A percentile compares a stretch with the other conserved stretches of the same genome.
phyloP scores from a whole-genome alignment of 176 grass and related monocot genomes.

The Phragmites australis region DNA sequence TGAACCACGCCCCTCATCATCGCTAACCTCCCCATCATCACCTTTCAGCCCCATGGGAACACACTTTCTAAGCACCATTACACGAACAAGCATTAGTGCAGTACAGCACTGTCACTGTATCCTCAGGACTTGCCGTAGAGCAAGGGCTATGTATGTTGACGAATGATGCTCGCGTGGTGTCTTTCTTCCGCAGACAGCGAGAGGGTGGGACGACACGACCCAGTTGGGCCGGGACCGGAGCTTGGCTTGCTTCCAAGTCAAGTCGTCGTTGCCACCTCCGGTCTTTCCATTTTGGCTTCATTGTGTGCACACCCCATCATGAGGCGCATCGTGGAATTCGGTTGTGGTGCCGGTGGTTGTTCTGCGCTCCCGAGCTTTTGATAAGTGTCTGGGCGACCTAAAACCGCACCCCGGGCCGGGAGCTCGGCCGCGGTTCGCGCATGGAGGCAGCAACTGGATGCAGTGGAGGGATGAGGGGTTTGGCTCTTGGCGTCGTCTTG shows the following conservation, averaged over 20 bases:
- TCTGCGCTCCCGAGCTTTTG: slow-evolving; percentile 44
- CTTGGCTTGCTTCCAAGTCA: slow-evolving; percentile 75
- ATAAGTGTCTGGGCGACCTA: slow-evolving; percentile 39
- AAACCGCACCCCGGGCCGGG: slow-evolving; percentile 46
- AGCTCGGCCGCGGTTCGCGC: neutral
- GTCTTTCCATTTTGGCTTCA: slow-evolving; percentile 21
- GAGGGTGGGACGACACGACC: neutral
- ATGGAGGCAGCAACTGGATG: slow-evolving; percentile 28
- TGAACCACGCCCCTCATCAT: slow-evolving; percentile 51
- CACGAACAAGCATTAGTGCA: neutral
- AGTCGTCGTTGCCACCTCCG: slow-evolving; percentile 49
- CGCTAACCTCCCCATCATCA: slow-evolving; percentile 27
- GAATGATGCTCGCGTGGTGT: neutral
- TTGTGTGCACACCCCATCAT: slow-evolving; percentile 60
- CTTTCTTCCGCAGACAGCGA: slow-evolving; percentile 20
- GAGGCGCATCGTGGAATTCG: slow-evolving; percentile 56
- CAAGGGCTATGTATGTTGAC: slow-evolving; percentile 31
- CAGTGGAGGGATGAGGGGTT: slow-evolving; percentile 34
- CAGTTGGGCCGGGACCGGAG: neutral
- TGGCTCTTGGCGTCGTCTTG: slow-evolving; percentile 32
- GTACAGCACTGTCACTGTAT: neutral
- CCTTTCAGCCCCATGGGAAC: slow-evolving; percentile 4
- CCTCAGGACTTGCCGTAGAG: slow-evolving; percentile 41
- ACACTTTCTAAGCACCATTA: slow-evolving; percentile 16
- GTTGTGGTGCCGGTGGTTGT: slow-evolving; percentile 76